These are phyloP conservation scores for Candida khao-thaluensis DNA, from an alignment of 805 yeast species.

Conservation along the genomic window DNA sequence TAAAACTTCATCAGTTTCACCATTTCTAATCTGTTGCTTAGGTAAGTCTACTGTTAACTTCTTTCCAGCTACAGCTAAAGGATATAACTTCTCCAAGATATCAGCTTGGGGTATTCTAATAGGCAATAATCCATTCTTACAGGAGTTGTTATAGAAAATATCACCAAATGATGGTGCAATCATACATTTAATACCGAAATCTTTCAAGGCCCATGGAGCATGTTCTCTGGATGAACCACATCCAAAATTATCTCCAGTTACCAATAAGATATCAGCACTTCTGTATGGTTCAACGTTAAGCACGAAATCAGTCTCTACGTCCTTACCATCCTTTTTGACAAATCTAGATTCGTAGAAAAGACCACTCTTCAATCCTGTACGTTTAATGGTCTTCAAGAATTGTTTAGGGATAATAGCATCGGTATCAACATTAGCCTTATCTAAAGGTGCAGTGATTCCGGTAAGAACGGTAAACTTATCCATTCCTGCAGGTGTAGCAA, in stretches of 20 bases:
- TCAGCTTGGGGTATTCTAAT: conserved; percentile 82
- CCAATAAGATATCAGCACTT: conserved; percentile 77
- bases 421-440: conserved; percentile 93
- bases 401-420: conserved; percentile 99
- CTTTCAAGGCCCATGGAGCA: conserved; percentile 99
- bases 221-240: conserved; percentile 99
- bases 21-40: conserved; percentile 75
- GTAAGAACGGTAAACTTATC: conserved; percentile 72
- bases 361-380: conserved; percentile 89
- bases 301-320: conserved; percentile 82
- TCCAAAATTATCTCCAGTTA: conserved; percentile 96
- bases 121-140: conserved; percentile 93
- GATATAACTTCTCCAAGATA: conserved; percentile 69
- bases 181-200: conserved; percentile 92
- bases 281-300: conserved; percentile 84
- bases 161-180: conserved; percentile 99
- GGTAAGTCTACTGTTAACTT: conserved; percentile 80
- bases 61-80: conserved; percentile 74
- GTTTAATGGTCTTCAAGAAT: conserved; percentile 94
- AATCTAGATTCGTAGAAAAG: conserved; percentile 90
- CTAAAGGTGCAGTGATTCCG: conserved; percentile 91
- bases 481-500: conserved; percentile 46
- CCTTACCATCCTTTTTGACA: conserved; percentile 59
- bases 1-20: conserved; percentile 58
- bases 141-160: conserved; percentile 95